Evolutionary conservation across 2,329 filamentous ascomycete species (phyloP).

Genomic region (Stagonosporopsis rhizophila): DNA sequence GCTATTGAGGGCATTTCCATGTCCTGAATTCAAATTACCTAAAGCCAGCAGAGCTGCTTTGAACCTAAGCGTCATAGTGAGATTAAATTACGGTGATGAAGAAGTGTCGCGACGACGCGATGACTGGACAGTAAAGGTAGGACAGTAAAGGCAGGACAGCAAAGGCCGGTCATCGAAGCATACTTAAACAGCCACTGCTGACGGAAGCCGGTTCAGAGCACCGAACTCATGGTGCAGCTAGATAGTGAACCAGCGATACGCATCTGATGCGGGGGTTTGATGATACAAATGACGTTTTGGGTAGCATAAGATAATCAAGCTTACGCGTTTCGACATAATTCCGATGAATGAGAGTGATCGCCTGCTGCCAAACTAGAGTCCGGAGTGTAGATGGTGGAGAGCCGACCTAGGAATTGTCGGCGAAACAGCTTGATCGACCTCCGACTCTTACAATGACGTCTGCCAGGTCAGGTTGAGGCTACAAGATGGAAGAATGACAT

Average conservation of each 20-base stretch:
- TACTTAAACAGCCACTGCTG: constrained; percentile 8
- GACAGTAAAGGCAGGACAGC: not conserved
- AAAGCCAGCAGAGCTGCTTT: constrained; percentile 21
- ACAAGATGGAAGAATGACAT: not conserved
- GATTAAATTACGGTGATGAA: not conserved
- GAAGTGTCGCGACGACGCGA: not conserved
- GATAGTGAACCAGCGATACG: constrained; percentile 11
- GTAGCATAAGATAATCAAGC: constrained; percentile 19
- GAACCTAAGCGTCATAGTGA: constrained; percentile 18
- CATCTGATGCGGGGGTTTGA: constrained; percentile 11
- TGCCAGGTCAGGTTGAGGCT: not conserved
- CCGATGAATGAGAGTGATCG: constrained; percentile 22
- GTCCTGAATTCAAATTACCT: constrained; percentile 11
- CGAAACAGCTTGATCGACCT: constrained; percentile 26
- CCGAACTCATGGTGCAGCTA: constrained; percentile 15
- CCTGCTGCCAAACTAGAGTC: constrained; percentile 16
- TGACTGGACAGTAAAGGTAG: not conserved
- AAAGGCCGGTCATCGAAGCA: not conserved
- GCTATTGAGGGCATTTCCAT: not conserved
- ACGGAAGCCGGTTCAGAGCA: constrained; percentile 1
- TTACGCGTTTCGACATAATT: constrained; percentile 34
- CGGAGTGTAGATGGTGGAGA: constrained; percentile 37
- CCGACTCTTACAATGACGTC: constrained; percentile 24
- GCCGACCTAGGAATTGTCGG: constrained; percentile 40
- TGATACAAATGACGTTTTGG: constrained; percentile 25